These are phyloP conservation scores for Cylindrotheca fusiformis DNA, from an alignment of 108 stramenopile species.

Conservation along the genomic window DNA sequence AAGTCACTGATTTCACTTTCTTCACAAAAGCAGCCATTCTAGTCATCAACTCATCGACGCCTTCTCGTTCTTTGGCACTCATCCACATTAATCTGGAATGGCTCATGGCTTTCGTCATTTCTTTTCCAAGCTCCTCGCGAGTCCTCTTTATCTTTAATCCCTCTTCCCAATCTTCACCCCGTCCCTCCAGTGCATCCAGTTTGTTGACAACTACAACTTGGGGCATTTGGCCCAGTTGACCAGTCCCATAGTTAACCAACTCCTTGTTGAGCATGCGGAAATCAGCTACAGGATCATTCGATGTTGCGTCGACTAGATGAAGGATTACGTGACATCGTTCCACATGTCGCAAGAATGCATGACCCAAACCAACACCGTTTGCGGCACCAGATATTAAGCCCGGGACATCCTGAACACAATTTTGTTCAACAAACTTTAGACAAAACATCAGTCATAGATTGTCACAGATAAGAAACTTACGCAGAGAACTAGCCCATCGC, in stretches of 20 bases:
- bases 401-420: slow-evolving; percentile 59
- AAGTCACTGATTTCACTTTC: slow-evolving; percentile 74
- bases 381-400: slow-evolving; percentile 90
- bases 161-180: slow-evolving; percentile 43
- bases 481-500: slow-evolving; percentile 81
- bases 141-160: slow-evolving; percentile 32
- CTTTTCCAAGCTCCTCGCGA: slow-evolving; percentile 50
- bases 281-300: slow-evolving; percentile 84
- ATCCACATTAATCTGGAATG: slow-evolving; percentile 85
- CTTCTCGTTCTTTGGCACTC: slow-evolving; percentile 84
- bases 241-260: slow-evolving; percentile 85
- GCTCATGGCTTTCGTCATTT: slow-evolving; percentile 63
- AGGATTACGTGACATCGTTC: slow-evolving; percentile 94
- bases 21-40: slow-evolving; percentile 80
- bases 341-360: slow-evolving; percentile 90
- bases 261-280: slow-evolving; percentile 94
- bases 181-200: slow-evolving; percentile 72
- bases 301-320: slow-evolving; percentile 92
- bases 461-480: slow-evolving; percentile 16
- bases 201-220: slow-evolving; percentile 97
- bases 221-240: slow-evolving; percentile 87
- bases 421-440: neutral
- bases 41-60: slow-evolving; percentile 85
- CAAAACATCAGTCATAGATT: neutral
- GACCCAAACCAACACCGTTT: slow-evolving; percentile 85